Base-by-base conservation (phyloP, 2,329 filamentous ascomycete genomes). In the Pseudogymnoascus sp. region DNA sequence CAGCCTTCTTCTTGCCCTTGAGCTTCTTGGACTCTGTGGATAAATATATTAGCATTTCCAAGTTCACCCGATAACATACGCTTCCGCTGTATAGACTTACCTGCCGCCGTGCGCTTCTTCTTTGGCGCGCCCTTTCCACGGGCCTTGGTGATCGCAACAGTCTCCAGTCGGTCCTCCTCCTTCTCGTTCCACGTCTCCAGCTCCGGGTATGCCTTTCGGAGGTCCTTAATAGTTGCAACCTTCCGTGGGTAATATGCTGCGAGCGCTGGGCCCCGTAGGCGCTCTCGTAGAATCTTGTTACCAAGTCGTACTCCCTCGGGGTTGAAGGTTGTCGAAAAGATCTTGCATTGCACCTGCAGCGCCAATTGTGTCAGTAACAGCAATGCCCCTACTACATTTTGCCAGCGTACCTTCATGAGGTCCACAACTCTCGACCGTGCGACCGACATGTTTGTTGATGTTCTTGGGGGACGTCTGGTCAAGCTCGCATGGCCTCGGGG, bases 281-380 rank as follows among this genome's bases (percentile, higher is more conserved):
- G 86, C 75, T 97, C 89, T 71, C 92, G 90, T 64, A 99, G 81
- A 73, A 99, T 81, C 76, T 94, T 96, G 79, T 94, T 97, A 71
- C 94, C 94, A 68, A 90, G 85, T 65, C 94, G 90, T 65, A 88
- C 75, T 68, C 86, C 80, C 61, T 90, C 82, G 27, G 94, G 94
- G 77, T 99, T 99, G 80, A 87, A 97, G 60, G 87, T 92, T 59
- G 89, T 90, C 71, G 87, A 87, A 80, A 97, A 99, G 78, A 97
- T 85, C 74, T 87, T 85, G 82, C 91, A 96, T 87, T 92, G 92
- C 72, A 84, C 83, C 92, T 97, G 69, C 48, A 76, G 4, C 55
- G 37, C 65, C 40, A 66, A 64, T 8, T 13, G 12, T 15, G 40
- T n/a, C 15, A 40, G 68, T 33, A 64, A 37, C 8, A 29, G 8